Percentiles rank a stretch among this genome's conserved stretches.
These are phyloP conservation scores for Aureobasidium sp. DNA, from an alignment of 2,329 filamentous ascomycete species.

Conservation along the genomic window DNA sequence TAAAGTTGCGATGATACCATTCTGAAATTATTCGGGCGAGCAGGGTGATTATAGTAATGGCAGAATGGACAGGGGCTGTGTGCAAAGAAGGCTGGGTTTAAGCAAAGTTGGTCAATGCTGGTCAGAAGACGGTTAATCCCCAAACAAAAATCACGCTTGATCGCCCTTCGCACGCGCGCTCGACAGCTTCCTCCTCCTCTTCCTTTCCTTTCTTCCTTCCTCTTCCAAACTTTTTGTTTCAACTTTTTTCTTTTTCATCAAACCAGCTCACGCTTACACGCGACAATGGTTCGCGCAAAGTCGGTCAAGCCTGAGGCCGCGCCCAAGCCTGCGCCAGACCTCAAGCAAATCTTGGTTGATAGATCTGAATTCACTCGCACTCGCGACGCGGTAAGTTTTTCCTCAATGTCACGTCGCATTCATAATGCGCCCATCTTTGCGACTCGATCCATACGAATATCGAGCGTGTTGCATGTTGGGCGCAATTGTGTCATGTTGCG, in stretches of 20 bases:
- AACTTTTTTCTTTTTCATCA: neutral
- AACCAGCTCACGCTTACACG: neutral
- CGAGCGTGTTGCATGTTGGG: constrained; percentile 2
- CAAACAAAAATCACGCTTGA: constrained; percentile 6
- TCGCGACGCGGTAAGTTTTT: constrained; percentile 65
- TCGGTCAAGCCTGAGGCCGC: constrained; percentile 6
- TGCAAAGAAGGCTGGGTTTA: neutral
- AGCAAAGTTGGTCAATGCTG: constrained; percentile 11
- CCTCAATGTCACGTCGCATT: neutral
- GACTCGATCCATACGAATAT: constrained; percentile 10
- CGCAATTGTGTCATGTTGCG: constrained; percentile 3
- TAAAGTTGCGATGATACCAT: constrained; percentile 4
- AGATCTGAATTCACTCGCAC: constrained; percentile 67
- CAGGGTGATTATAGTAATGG: neutral
- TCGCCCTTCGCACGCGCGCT: neutral
- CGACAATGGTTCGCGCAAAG: constrained; percentile 11
- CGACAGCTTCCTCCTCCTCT: neutral
- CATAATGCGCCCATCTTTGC: constrained; percentile 13
- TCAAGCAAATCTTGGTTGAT: constrained; percentile 14
- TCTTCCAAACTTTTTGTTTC: neutral
- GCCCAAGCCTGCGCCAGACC: neutral
- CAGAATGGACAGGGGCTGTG: neutral
- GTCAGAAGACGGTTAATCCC: neutral
- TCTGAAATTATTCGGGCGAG: neutral
- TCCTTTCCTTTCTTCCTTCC: neutral